A percentile compares a stretch with the other conserved stretches of the same genome.
Conservation (phyloP, 129 eudicot genomes). For the Flaveria ramosissima region DNA sequence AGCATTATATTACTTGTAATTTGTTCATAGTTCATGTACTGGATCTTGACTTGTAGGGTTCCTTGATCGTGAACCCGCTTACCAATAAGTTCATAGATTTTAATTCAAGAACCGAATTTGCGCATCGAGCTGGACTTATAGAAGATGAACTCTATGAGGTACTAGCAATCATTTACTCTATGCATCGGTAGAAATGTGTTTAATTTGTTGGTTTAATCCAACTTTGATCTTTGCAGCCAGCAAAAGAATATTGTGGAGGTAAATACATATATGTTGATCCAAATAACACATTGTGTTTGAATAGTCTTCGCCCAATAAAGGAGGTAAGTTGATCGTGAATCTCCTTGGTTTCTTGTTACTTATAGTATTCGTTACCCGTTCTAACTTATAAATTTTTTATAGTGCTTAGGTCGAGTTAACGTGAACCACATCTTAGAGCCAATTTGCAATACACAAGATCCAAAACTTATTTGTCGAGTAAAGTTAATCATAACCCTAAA, state of each 20-base stretch:
- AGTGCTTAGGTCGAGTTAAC: slow-evolving; percentile 34
- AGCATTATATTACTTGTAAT: background rate
- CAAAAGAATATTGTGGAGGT: slow-evolving; percentile 34
- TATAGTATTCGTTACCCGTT: background rate
- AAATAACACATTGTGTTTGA: slow-evolving; percentile 34
- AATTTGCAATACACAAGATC: slow-evolving; percentile 25
- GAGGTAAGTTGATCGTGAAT: slow-evolving; percentile 25
- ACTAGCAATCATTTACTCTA: background rate
- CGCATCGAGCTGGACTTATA: slow-evolving; percentile 33
- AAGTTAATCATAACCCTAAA: background rate
- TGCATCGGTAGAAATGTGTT: background rate
- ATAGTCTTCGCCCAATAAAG: slow-evolving; percentile 29
- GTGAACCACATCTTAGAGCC: slow-evolving; percentile 27
- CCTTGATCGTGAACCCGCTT: slow-evolving; percentile 37
- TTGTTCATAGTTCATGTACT: background rate
- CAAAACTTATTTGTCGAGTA: slow-evolving; percentile 33
- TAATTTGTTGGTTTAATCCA: background rate
- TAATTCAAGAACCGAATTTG: slow-evolving; percentile 36
- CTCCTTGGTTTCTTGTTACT: background rate
- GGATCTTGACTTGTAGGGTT: slow-evolving; percentile 32
- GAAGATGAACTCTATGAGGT: slow-evolving; percentile 41
- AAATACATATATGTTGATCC: slow-evolving; percentile 39
- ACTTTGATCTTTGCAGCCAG: slow-evolving; percentile 28
- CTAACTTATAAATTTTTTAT: background rate
- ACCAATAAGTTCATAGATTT: slow-evolving; percentile 26